Conservation (phyloP, 75 land plant species). For the Picea glauca region DNA sequence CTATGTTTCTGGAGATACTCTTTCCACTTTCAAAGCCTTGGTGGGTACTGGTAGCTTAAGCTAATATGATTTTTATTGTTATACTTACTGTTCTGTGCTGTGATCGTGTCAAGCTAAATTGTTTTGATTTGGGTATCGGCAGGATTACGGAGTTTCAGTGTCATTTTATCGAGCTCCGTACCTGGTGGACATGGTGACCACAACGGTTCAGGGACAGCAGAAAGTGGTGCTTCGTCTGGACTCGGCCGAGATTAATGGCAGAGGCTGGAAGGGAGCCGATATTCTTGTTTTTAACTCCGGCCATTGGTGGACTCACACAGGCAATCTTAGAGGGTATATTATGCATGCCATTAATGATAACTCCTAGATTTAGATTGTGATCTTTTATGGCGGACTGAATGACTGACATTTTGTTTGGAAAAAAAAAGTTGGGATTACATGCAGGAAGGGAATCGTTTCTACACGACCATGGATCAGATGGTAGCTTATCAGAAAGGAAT, state of each 20-base stretch:
- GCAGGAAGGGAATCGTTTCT: conserved; percentile 24
- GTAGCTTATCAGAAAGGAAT: conserved; percentile 48
- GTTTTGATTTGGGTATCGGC: conserved; percentile 10
- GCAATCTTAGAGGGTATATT: conserved; percentile 41
- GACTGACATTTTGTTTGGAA: not conserved
- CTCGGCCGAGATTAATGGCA: conserved; percentile 38
- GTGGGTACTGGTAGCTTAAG: conserved; percentile 11
- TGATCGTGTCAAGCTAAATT: not conserved
- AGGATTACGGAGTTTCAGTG: conserved; percentile 54
- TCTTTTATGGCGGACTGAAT: not conserved
- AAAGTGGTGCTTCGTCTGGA: conserved; percentile 47
- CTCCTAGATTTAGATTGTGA: not conserved
- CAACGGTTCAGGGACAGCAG: conserved; percentile 12
- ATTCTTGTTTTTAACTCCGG: conserved; percentile 82
- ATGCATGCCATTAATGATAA: not conserved
- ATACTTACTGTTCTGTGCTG: not conserved
- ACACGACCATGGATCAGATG: conserved; percentile 50
- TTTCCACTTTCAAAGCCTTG: conserved; percentile 31
- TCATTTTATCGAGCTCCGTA: conserved; percentile 39
- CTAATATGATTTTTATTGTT: not conserved
- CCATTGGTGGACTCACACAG: conserved; percentile 89
- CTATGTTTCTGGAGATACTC: not conserved
- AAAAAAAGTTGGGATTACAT: conserved; percentile 59
- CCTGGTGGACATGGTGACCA: conserved; percentile 40
- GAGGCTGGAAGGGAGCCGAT: conserved; percentile 55